Base-by-base conservation (phyloP, 2,329 filamentous ascomycete genomes). In the Gaeumannomyces tritici region DNA sequence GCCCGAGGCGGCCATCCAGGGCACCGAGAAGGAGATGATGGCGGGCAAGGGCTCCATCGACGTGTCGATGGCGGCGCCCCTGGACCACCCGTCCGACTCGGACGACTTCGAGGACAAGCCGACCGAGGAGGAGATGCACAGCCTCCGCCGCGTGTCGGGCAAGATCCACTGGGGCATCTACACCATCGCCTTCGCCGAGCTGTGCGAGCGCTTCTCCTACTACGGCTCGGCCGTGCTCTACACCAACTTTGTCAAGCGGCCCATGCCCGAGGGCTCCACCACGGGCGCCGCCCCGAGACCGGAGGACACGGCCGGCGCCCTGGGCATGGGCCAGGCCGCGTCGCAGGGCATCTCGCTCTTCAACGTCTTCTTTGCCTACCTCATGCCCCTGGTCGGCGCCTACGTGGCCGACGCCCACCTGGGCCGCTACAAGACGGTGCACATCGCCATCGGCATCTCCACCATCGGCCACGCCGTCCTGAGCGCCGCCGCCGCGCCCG, bases 201-300 rank as follows among this genome's bases (percentile, higher is more conserved):
- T 90, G 63, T 89, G 86, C 75, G 89, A 92, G 76, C 86, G 89
- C 59, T 90, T 90, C 75, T 88, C 86, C 18, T 92, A 90, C 82
- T 91, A 91, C 70, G 89, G 89, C 62, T 87, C 86, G 5, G 82
- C 84, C 56, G 80, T 87, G 35, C 78, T 90, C 33, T 89, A 87
- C 83, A 84, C 83, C 71, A 88, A 88, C 74, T 88, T 85, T 69
- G 81, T 88, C 68, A 81, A 83, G 67, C 77, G 81, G 61, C 75
- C 77, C 35, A 74, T 87, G 31, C 85, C 85, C 1, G 61, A 65
- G 0, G 79, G 79, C 21, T 86, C 83, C 6, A 78, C 68, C 27
- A 84, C 83, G 0, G 86, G 85, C 63, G 79, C 81, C 54, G 74
- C 73, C 51, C 63, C 70, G 27, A 64, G 65, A n/a, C 59, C 68